Evolutionary conservation across 768 basidiomycete genomes (phyloP), one percentile per base, ranked within the genome.

Genomic region (Lentinula aciculospora): DNA sequence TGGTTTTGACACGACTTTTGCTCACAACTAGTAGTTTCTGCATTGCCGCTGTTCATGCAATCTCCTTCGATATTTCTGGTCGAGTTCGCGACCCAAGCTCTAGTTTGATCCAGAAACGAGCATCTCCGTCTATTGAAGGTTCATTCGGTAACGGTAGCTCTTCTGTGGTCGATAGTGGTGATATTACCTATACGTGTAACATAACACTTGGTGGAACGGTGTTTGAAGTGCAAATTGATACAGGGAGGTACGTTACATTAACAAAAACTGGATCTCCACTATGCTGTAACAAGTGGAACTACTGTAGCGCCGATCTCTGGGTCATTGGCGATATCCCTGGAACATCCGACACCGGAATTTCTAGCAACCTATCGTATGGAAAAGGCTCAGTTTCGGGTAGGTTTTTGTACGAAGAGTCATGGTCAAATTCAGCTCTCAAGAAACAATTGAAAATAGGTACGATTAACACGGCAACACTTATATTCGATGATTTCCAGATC

Each of bases 261-360:
- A 8, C 15, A 25, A 28, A 17, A 5, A 7, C 21, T 8, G 17
- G 13, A n/a, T 31, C 23, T 23, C 34, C 3, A 40, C 15, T 7
- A 15, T 3, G n/a, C 4, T 23, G 10, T 28, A 12, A 28, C 31
- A 21, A 40, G 25, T 9, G 19, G n/a, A 9, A 47, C n/a, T 46
- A 31, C 29, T 28, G 27, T 17, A 65, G 65, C 44, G 54, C 65
- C n/a, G 67, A 67, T 58, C 55, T 67, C 17, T 67, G 64, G 64
- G 60, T 68, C 15, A 53, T 61, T 29, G 61, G 57, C 8, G 54
- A 34, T 19, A 57, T 66, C 13, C 62, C 66, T 10, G 53, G 42
- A 13, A 46, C 60, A 29, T 27, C 51, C 13, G 64, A 66, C 44
- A 59, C 62, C 7, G 58, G 62, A 8, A 49, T 58, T 34, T 47